These are phyloP conservation scores for Jaltomata sinuosa DNA, from an alignment of 257 asterid genomes.

Conservation along the genomic window DNA sequence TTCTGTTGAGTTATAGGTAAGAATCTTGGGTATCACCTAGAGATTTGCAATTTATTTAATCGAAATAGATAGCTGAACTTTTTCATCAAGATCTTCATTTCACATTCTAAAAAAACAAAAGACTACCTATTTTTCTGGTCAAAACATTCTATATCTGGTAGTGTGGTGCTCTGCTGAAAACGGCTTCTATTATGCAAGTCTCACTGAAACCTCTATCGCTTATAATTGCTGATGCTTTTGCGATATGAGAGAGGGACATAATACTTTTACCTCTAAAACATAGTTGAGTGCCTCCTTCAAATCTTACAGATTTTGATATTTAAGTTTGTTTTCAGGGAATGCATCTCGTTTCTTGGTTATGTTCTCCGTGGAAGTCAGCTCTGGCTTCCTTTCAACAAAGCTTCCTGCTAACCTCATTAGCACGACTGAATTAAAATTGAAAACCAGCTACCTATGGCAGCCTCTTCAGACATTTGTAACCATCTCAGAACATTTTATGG, in stretches of 20 bases:
- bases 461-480: constrained; percentile 83
- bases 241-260: background rate
- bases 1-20: background rate
- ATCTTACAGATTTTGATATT: background rate
- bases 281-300: background rate
- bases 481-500: constrained; percentile 66
- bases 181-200: background rate
- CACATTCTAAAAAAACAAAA: background rate
- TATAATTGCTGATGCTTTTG: background rate
- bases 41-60: background rate
- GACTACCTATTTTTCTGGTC: background rate
- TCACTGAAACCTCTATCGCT: background rate
- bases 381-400: constrained; percentile 53
- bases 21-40: background rate
- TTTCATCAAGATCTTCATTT: background rate
- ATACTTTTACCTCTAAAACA: background rate
- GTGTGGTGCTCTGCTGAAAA: background rate
- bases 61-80: background rate
- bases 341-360: constrained; percentile 48
- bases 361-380: constrained; percentile 70
- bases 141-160: background rate
- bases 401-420: constrained; percentile 63
- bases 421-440: constrained; percentile 67
- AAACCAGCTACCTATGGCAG: constrained; percentile 68
- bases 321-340: constrained; percentile 37